These are phyloP conservation scores for Lachancea waltii DNA, from an alignment of 805 yeast species.

Conservation along the genomic window DNA sequence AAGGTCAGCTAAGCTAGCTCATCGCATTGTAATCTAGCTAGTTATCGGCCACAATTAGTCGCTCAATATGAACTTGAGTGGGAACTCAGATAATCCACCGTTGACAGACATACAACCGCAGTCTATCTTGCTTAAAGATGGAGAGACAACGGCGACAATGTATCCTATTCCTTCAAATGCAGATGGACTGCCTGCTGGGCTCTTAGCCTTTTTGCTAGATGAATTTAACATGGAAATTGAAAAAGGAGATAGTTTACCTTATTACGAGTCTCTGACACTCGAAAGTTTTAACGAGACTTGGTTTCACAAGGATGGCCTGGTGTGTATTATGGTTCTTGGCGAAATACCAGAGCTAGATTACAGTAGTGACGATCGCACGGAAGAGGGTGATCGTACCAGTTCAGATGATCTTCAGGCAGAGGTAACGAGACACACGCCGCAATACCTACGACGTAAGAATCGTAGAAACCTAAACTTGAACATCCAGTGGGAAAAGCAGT, in stretches of 20 bases:
- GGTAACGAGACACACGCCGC: constrained; percentile 18
- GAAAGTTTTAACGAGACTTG: constrained; percentile 78
- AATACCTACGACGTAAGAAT: constrained; percentile 25
- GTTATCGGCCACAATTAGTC: neutral
- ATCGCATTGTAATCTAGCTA: constrained; percentile 4
- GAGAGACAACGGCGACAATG: constrained; percentile 88
- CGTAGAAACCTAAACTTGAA: constrained; percentile 24
- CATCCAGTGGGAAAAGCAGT: constrained; percentile 86
- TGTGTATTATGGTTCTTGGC: constrained; percentile 61
- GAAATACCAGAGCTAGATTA: constrained; percentile 50
- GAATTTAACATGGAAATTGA: constrained; percentile 91
- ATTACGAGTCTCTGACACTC: constrained; percentile 68
- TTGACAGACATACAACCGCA: constrained; percentile 43
- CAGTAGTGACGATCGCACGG: constrained; percentile 13
- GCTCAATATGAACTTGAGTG: constrained; percentile 1
- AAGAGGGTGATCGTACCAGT: neutral
- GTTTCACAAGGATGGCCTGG: constrained; percentile 54
- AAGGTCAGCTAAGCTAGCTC: too few relatives aligned
- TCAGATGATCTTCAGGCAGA: constrained; percentile 8
- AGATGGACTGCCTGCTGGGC: constrained; percentile 60
- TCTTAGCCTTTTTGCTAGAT: constrained; percentile 76
- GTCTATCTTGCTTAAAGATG: constrained; percentile 76
- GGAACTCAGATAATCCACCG: neutral
- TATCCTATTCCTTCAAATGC: constrained; percentile 70
- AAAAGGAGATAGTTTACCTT: constrained; percentile 81